A percentile compares a stretch with the other conserved stretches of the same genome.
Evolutionary conservation across 768 basidiomycete genomes (phyloP).

Genomic region (Agrocybe praecox): DNA sequence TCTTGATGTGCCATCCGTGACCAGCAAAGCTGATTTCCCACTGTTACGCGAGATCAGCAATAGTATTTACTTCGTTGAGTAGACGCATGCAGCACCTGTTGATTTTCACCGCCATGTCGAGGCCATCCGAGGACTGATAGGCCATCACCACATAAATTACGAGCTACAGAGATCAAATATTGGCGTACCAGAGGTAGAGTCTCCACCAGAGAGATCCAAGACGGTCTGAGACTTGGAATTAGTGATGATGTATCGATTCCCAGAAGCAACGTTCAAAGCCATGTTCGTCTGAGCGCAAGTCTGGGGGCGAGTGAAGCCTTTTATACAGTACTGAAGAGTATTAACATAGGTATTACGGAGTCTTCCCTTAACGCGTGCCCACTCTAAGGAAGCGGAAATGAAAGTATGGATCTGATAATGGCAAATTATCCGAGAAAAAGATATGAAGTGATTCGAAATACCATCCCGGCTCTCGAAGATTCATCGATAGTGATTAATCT

Average conservation of each 20-base stretch:
- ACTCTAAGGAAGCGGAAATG: too few relatives aligned
- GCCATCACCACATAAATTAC: too few relatives aligned
- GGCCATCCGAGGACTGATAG: slow-evolving; percentile 41
- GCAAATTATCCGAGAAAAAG: too few relatives aligned
- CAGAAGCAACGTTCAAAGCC: slow-evolving; percentile 12
- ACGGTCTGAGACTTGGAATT: slow-evolving; percentile 42
- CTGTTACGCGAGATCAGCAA: neutral
- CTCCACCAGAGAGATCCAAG: slow-evolving; percentile 34
- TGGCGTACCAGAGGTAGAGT: slow-evolving; percentile 28
- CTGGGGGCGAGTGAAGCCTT: too few relatives aligned
- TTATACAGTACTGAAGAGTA: too few relatives aligned
- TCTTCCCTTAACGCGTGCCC: too few relatives aligned
- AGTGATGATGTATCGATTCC: slow-evolving; percentile 34
- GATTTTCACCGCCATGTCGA: slow-evolving; percentile 39
- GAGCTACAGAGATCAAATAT: too few relatives aligned
- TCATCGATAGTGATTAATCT: too few relatives aligned
- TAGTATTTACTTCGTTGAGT: slow-evolving; percentile 4
- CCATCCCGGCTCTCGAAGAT: too few relatives aligned
- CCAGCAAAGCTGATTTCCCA: slow-evolving; percentile 12
- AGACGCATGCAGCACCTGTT: slow-evolving; percentile 30
- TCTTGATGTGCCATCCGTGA: slow-evolving; percentile 33
- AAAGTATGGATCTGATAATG: too few relatives aligned
- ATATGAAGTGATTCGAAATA: too few relatives aligned
- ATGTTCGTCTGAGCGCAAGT: neutral
- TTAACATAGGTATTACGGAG: too few relatives aligned